A percentile compares a stretch with the other conserved stretches of the same genome.
Conservation (phyloP, 495 filamentous ascomycete genomes). For the Cercophora scortea region DNA sequence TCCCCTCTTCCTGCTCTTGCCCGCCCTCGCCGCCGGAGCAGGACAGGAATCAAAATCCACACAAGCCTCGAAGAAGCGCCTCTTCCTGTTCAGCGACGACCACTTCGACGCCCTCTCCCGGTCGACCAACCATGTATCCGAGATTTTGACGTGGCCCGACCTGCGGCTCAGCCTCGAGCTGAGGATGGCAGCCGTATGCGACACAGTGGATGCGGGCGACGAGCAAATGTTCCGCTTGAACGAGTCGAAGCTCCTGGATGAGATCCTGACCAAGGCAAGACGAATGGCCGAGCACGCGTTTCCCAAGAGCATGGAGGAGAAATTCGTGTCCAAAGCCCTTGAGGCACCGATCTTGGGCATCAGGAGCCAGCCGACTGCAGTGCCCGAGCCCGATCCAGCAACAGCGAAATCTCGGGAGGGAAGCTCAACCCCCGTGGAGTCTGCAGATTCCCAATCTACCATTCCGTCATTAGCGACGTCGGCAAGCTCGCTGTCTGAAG, state of each 20-base stretch:
- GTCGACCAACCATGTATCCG: constrained; percentile 45
- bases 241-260: constrained; percentile 55
- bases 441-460: constrained; percentile 32
- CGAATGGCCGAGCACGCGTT: constrained; percentile 57
- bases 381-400: constrained; percentile 4
- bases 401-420: constrained; percentile 3
- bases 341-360: constrained; percentile 63
- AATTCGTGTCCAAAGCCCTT: constrained; percentile 67
- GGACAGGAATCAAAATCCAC: constrained; percentile 13
- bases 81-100: constrained; percentile 76
- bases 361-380: constrained; percentile 25
- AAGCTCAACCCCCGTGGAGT: constrained; percentile 18
- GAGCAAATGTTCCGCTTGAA: constrained; percentile 76
- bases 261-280: constrained; percentile 64
- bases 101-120: constrained; percentile 61
- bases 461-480: constrained; percentile 25
- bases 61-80: constrained; percentile 32
- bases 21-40: constrained; percentile 42
- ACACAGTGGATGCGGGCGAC: constrained; percentile 70
- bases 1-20: constrained; percentile 73
- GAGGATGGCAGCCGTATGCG: constrained; percentile 59
- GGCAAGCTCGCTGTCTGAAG: constrained; percentile 30
- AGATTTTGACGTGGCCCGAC: constrained; percentile 44
- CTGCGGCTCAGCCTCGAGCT: constrained; percentile 26
- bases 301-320: constrained; percentile 77